Evolutionary conservation across 2,329 filamentous ascomycete genomes (phyloP), one percentile per base, ranked within the genome.

Genomic region (Curvularia sp.): DNA sequence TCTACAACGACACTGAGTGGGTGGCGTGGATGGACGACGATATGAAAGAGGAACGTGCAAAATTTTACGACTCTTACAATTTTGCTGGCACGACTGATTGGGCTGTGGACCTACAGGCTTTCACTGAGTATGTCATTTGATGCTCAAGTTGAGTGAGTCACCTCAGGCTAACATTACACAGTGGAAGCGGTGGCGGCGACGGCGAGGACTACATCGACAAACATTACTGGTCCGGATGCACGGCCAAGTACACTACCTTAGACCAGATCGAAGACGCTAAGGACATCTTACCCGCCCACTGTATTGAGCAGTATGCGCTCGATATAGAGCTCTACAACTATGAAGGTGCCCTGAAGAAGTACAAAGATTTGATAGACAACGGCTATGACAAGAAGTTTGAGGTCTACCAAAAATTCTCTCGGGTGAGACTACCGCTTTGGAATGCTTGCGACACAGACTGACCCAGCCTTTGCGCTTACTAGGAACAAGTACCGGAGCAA

Each of bases 31-130:
- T 71, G 62, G 55, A 33, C 39, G 56, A 65, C 5, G 51, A 62
- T 1, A 71, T 60, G 24, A 74, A 77, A 31, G 31, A 49, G 2
- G 30, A 18, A 4, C 70, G 75, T 2, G 53, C 44, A 2, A 59
- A 52, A 4, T 51, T 44, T 15, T 69, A 66, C 42, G 57, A 68
- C 8, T 26, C 51, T 0, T 63, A 70, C 44, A 74, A 74, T 56
- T 74, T 77, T 57, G 70, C 60, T 9, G 77, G 77, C 8, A 72
- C 59, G 2, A 64, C 64, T 2, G 76, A 79, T 58, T 80, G 76
- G 78, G 77, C 77, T 5, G 59, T 76, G 9, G 78, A 79, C 38
- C 35, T 68, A 15, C 51, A 62, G 47, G 33, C 12, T 3, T 51
- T 18, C 6, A 8, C 4, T n/a, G 24, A 30, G 43, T 47, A 47